phyloP scores from a whole-genome alignment of 2,329 filamentous ascomycete species.

The Penicillium sclerotigenum region DNA sequence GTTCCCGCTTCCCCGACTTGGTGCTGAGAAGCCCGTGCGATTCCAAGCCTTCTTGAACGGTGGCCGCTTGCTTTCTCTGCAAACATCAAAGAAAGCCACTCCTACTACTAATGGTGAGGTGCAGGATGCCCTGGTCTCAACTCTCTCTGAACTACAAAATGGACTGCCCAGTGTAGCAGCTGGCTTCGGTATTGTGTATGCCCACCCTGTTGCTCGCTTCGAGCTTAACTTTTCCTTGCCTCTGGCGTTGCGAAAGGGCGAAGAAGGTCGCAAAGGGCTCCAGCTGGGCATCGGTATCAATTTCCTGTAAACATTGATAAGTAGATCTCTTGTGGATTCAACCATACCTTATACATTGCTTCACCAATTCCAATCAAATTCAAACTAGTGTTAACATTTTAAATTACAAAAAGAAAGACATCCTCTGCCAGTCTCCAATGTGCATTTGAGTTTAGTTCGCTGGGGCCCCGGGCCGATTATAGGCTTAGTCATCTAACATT shows the following conservation, averaged over 20 bases:
- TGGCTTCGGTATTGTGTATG: constrained; percentile 88
- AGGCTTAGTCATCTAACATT: constrained; percentile 1
- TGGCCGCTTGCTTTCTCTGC: constrained; percentile 76
- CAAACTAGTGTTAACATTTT: background rate
- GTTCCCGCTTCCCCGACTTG: constrained; percentile 76
- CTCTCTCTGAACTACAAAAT: constrained; percentile 67
- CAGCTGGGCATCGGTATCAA: constrained; percentile 96
- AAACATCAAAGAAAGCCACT: constrained; percentile 50
- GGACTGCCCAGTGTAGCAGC: constrained; percentile 82
- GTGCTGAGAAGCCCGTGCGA: constrained; percentile 77
- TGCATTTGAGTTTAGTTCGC: background rate
- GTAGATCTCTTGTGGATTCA: background rate
- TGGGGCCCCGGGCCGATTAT: background rate
- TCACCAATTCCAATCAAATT: background rate
- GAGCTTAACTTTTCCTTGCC: constrained; percentile 95
- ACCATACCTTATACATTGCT: background rate
- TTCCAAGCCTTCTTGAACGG: constrained; percentile 90
- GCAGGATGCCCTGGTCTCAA: constrained; percentile 49
- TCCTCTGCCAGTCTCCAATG: background rate
- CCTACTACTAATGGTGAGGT: constrained; percentile 50
- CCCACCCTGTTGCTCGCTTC: constrained; percentile 87
- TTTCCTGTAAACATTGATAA: constrained; percentile 63
- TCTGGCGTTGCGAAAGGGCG: constrained; percentile 73
- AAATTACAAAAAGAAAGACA: background rate
- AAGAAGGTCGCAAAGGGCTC: constrained; percentile 84